phyloP scores from a whole-genome alignment of 2,329 filamentous ascomycete genomes.

The Fusarium luffae region DNA sequence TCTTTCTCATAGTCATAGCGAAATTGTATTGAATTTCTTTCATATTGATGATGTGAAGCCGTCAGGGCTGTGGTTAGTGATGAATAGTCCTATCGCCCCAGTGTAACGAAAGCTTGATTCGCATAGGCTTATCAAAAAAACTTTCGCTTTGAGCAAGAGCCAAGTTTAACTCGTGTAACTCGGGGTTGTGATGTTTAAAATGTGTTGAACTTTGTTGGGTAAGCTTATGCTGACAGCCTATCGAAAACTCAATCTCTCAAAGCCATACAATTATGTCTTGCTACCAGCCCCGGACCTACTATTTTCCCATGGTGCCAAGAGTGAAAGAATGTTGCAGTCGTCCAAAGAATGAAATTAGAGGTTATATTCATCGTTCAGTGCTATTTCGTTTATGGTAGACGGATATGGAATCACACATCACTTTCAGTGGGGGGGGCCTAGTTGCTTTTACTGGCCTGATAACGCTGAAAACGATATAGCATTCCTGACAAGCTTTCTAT shows the following conservation, averaged over 20 bases:
- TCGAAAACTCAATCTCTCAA: background rate
- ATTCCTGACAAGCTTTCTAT: background rate
- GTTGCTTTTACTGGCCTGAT: background rate
- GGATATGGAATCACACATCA: background rate
- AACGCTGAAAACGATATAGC: background rate
- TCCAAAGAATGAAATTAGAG: background rate
- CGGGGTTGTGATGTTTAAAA: background rate
- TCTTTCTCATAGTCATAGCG: constrained; percentile 3
- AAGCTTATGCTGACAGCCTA: background rate
- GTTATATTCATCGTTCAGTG: background rate
- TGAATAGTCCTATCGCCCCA: background rate
- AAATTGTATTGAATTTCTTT: background rate
- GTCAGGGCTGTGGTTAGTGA: no score
- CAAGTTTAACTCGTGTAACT: background rate
- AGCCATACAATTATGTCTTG: background rate
- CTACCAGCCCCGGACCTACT: background rate
- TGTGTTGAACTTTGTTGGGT: background rate
- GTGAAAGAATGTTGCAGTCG: background rate
- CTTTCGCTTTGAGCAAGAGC: background rate
- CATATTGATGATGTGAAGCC: background rate
- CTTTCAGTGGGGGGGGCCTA: background rate
- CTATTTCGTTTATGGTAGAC: background rate
- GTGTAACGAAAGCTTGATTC: background rate
- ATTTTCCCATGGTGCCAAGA: accelerated
- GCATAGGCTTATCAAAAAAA: background rate